Evolutionary conservation across 805 yeast species (phyloP).

Genomic region (Torulaspora franciscae): DNA sequence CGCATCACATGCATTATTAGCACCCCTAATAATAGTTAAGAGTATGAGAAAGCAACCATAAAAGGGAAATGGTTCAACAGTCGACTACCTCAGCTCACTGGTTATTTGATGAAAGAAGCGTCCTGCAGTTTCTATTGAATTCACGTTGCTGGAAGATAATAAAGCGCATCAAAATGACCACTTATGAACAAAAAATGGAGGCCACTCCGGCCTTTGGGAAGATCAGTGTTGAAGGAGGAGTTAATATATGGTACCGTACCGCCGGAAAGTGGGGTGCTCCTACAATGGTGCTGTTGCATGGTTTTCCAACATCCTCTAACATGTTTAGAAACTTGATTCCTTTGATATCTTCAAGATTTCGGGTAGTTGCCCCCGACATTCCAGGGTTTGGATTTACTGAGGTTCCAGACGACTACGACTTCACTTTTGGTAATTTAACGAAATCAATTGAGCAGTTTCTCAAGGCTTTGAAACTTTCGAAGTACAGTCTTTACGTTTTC

Average conservation of each 20-base stretch:
- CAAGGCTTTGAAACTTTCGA: conserved; percentile 25
- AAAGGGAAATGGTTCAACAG: no score
- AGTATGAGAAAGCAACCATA: no score
- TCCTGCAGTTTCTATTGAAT: no score
- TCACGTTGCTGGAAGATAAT: no score
- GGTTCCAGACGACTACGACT: conserved; percentile 27
- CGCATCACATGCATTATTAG: no score
- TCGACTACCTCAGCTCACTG: no score
- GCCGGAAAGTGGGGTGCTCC: conserved; percentile 38
- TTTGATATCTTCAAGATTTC: conserved; percentile 34
- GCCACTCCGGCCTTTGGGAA: neutral
- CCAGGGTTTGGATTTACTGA: conserved; percentile 42
- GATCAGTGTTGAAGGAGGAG: conserved; percentile 4
- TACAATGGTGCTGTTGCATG: conserved; percentile 40
- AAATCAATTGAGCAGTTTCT: conserved; percentile 34
- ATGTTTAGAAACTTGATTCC: conserved; percentile 39
- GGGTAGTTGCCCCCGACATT: conserved; percentile 43
- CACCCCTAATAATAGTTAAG: no score
- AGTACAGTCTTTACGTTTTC: conserved; percentile 38
- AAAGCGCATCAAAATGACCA: neutral
- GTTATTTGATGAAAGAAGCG: no score
- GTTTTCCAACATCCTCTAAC: conserved; percentile 43
- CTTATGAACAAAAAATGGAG: neutral
- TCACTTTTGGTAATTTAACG: conserved; percentile 35
- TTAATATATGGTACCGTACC: conserved; percentile 39